Conservation (phyloP, 2,329 filamentous ascomycete species). For the Cordyceps fumosorosea region DNA sequence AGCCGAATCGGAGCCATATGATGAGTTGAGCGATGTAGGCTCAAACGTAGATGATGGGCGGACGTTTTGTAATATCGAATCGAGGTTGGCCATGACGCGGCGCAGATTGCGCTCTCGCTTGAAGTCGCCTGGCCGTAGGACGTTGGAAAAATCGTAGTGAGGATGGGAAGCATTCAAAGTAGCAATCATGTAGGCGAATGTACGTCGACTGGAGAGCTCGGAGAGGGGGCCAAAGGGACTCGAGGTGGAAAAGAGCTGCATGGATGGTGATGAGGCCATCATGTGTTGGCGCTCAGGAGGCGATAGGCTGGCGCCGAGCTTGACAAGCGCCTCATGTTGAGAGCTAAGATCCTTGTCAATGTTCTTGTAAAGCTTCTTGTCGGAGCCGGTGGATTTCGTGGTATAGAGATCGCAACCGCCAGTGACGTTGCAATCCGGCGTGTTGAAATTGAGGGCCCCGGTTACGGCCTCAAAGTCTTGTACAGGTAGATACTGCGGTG, state of each 20-base stretch:
- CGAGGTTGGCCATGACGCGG: constrained; percentile 77
- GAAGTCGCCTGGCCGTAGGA: constrained; percentile 84
- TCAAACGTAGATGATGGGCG: constrained; percentile 53
- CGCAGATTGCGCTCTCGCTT: constrained; percentile 74
- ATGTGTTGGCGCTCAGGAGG: constrained; percentile 71
- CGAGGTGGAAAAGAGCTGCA: constrained; percentile 62
- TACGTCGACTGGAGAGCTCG: constrained; percentile 80
- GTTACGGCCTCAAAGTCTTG: constrained; percentile 88
- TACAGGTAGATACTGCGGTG: constrained; percentile 74
- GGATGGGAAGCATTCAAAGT: constrained; percentile 89
- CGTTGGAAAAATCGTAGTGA: constrained; percentile 93
- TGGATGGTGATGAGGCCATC: constrained; percentile 56
- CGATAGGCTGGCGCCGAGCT: constrained; percentile 80
- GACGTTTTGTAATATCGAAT: constrained; percentile 81
- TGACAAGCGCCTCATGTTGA: constrained; percentile 81
- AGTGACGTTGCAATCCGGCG: constrained; percentile 82
- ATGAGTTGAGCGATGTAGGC: constrained; percentile 35
- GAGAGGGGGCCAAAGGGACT: constrained; percentile 90
- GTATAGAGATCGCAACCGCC: constrained; percentile 96
- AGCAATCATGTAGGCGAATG: constrained; percentile 92
- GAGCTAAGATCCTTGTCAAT: constrained; percentile 89
- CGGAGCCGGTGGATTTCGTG: constrained; percentile 87
- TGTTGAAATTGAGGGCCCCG: constrained; percentile 91
- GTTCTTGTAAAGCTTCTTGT: constrained; percentile 95
- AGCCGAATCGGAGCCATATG: constrained; percentile 39